phyloP scores from a whole-genome alignment of 1,139 yeast species.

The Geotrichum fermentans region DNA sequence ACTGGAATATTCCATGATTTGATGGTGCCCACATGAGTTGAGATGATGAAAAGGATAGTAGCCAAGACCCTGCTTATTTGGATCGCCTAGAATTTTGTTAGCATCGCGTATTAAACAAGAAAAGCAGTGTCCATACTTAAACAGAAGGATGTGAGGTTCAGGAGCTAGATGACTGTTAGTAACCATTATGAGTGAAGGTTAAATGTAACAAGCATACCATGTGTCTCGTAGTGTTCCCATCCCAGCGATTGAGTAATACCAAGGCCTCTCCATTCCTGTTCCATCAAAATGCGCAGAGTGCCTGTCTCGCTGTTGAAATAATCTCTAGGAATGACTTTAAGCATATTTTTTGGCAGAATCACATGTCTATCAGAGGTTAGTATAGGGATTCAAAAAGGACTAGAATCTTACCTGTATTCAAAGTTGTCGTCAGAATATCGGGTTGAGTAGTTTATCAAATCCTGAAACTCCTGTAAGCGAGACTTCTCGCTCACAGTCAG shows the following conservation, averaged over 20 bases:
- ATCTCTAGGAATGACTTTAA: conserved; percentile 92
- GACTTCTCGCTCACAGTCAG: conserved; percentile 80
- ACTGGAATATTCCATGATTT: conserved; percentile 2
- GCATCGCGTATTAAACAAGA: no score
- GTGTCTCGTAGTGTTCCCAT: conserved; percentile 98
- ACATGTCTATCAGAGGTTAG: conserved; percentile 92
- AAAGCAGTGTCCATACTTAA: conserved; percentile 50
- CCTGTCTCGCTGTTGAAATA: conserved; percentile 95
- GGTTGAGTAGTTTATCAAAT: conserved; percentile 90
- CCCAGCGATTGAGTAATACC: conserved; percentile 97
- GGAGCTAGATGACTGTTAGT: conserved; percentile 49
- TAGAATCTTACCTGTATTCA: conserved; percentile 50
- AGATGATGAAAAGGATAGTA: no score
- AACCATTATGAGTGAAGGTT: not conserved
- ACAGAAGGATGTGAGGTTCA: conserved; percentile 91
- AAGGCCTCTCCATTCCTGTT: conserved; percentile 97
- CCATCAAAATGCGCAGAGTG: conserved; percentile 80
- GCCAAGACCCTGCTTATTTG: no score
- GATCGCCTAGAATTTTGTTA: no score
- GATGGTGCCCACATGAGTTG: no score
- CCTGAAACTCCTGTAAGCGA: conserved; percentile 85
- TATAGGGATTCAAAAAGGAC: not conserved
- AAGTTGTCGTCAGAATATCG: conserved; percentile 81
- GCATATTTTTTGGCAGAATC: conserved; percentile 92
- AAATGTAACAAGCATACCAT: conserved; percentile 40